A percentile compares a stretch with the other conserved stretches of the same genome.
Evolutionary conservation across 2,329 filamentous ascomycete species (phyloP).

Genomic region (Botryotinia convoluta): DNA sequence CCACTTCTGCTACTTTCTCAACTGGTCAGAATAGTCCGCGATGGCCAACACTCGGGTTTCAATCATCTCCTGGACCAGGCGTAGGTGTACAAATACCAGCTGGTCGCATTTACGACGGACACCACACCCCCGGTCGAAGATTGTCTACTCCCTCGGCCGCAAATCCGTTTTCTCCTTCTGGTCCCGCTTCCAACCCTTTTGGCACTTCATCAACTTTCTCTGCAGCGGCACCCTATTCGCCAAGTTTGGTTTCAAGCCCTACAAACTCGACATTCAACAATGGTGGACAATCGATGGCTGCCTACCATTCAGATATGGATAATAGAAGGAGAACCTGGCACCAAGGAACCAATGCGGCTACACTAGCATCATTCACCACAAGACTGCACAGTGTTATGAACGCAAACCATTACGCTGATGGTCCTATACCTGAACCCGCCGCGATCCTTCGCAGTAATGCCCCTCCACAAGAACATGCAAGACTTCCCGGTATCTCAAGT

Average conservation of each 20-base stretch:
- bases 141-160: slow-evolving; percentile 77
- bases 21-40: slow-evolving; percentile 73
- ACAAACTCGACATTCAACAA: slow-evolving; percentile 62
- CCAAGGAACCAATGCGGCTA: slow-evolving; percentile 64
- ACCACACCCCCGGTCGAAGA: slow-evolving; percentile 67
- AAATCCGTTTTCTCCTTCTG: slow-evolving; percentile 69
- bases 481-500: slow-evolving; percentile 86
- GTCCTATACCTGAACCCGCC: slow-evolving; percentile 31
- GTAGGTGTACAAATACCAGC: slow-evolving; percentile 65
- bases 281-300: slow-evolving; percentile 63
- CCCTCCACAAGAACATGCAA: slow-evolving; percentile 50
- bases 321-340: slow-evolving; percentile 90
- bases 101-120: slow-evolving; percentile 67
- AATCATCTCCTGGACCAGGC: slow-evolving; percentile 56
- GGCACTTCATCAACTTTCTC: slow-evolving; percentile 56
- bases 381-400: slow-evolving; percentile 74
- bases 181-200: slow-evolving; percentile 41
- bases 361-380: slow-evolving; percentile 54
- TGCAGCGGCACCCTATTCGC: slow-evolving; percentile 54
- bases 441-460: slow-evolving; percentile 34
- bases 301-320: slow-evolving; percentile 63
- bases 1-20: slow-evolving; percentile 80
- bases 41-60: slow-evolving; percentile 60
- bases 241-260: slow-evolving; percentile 64
- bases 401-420: slow-evolving; percentile 54